phyloP scores from a whole-genome alignment of 108 stramenopile species.

The Nannochloropsis gaditana region DNA sequence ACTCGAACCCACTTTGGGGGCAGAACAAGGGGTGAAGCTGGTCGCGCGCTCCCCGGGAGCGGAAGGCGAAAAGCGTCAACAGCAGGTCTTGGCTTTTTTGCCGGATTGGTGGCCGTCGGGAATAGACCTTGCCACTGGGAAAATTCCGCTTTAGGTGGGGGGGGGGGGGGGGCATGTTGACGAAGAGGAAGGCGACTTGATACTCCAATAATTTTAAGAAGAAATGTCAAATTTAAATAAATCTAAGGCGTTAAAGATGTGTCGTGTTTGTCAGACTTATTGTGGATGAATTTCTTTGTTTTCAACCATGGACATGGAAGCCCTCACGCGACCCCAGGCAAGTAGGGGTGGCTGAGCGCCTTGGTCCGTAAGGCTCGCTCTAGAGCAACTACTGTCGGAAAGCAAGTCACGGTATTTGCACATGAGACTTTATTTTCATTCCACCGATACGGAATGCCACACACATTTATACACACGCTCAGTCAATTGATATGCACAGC shows the following conservation, averaged over 20 bases:
- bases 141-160: slow-evolving; percentile 19
- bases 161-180: neutral
- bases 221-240: neutral
- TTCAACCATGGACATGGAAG: neutral
- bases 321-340: too few species aligned
- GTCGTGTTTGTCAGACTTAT: neutral
- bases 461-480: neutral
- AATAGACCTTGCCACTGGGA: slow-evolving; percentile 38
- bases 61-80: neutral
- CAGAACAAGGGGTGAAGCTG: neutral
- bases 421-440: neutral
- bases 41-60: neutral
- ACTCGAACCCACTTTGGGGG: slow-evolving; percentile 25
- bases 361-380: neutral
- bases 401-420: too few species aligned
- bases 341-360: too few species aligned
- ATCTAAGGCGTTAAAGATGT: neutral
- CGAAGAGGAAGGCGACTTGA: neutral
- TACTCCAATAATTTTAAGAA: neutral
- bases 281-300: neutral
- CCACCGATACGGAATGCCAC: neutral
- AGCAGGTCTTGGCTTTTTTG: slow-evolving; percentile 16
- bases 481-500: neutral
- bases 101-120: slow-evolving; percentile 43
- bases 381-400: neutral